Evolutionary conservation across 306 rosid species (phyloP), one percentile per base, ranked within the genome.

Genomic region (Fragaria nilgerrensis): DNA sequence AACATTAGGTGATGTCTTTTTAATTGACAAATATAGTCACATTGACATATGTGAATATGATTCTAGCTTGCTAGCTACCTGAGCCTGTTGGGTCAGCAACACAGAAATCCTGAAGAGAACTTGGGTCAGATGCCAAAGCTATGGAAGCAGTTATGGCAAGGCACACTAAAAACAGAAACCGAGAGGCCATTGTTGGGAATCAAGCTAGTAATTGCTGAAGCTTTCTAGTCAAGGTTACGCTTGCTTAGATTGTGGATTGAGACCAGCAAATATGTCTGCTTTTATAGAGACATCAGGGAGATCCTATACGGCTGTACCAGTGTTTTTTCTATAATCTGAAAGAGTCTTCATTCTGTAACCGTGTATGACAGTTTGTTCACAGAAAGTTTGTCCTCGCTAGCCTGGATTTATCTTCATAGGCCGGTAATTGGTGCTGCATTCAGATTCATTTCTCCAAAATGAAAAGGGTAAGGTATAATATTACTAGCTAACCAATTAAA

Each of bases 41-140:
- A 29, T 2, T 14, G 19, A 9, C 15, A 19, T 14, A 56, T 75
- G 79, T 39, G 25, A 66, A 36, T 20, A 37, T 39, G 25, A 12
- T 15, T 59, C 16, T 61, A 10, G 5, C 8, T 9, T 9, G 12
- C 0, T 36, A 62, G 12, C 17, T 62, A 72, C 86, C 79, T 75
- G 29, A 17, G 9, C 50, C 36, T 16, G 39, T 55, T 19, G 76
- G 3, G 9, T 83, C 86, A 2, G 79, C 69, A 20, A 79, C 84
- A 15, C 81, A 79, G 76, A 83, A 71, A 65, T 83, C 83, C 62
- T 79, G 83, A 70, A 79, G 77, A n/a, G 73, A 37, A 34, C 36
- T 71, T 0, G 25, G 75, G 45, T 83, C 84, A 8, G 75, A 55
- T 22, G 81, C 86, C 11, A 71, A 56, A 6, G 73, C 62, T 23